A percentile compares a stretch with the other conserved stretches of the same genome.
These are phyloP conservation scores for Anisodus tanguticus DNA, from an alignment of 257 asterid species.

Conservation along the genomic window DNA sequence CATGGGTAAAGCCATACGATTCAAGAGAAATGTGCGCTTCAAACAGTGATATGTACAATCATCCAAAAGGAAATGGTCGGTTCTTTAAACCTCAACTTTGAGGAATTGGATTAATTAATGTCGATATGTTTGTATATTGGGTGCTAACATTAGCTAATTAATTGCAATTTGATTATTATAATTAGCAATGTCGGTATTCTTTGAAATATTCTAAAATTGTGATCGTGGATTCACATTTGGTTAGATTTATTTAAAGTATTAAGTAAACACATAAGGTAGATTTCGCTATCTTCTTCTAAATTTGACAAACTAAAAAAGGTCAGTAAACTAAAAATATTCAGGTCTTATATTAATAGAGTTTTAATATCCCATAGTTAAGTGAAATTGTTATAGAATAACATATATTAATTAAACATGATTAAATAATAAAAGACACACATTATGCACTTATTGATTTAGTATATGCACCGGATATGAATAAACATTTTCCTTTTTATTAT, in stretches of 20 bases:
- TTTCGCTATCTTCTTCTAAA: neutral
- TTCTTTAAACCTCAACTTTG: too few species aligned
- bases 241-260: neutral
- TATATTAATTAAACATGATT: too few species aligned
- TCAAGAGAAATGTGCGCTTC: too few species aligned
- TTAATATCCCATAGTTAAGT: too few species aligned
- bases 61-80: too few species aligned
- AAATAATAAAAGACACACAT: neutral
- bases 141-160: neutral
- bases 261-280: neutral
- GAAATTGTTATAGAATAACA: too few species aligned
- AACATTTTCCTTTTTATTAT: neutral
- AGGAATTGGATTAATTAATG: neutral
- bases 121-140: neutral
- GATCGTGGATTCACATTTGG: conserved; percentile 28
- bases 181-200: neutral
- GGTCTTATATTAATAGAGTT: neutral
- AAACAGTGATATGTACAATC: too few species aligned
- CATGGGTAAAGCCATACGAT: too few species aligned
- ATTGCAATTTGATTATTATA: conserved; percentile 3
- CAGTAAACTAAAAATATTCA: neutral
- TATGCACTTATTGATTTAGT: neutral
- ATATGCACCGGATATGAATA: neutral
- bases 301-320: too few species aligned
- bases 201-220: neutral